Evolutionary conservation across 2,329 filamentous ascomycete genomes (phyloP).

Genomic region (Phoma sp.): DNA sequence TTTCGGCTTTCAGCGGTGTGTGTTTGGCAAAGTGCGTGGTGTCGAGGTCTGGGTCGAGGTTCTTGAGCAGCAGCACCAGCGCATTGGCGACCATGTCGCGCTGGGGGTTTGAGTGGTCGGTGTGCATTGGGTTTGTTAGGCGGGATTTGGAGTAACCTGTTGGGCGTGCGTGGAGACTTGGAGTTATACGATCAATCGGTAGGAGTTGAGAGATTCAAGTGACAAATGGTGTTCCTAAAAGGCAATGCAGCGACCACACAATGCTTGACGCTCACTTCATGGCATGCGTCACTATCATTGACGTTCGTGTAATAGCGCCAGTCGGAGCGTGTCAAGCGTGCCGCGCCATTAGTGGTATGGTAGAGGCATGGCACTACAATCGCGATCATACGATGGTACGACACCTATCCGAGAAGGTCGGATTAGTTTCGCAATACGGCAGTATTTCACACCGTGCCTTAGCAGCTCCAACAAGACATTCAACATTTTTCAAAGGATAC

Average conservation of each 20-base stretch:
- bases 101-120: not conserved
- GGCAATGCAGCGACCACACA: no score
- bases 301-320: slow-evolving; percentile 7
- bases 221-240: no score
- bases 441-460: no score
- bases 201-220: no score
- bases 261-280: not conserved
- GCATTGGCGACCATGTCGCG: slow-evolving; percentile 5
- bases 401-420: slow-evolving; percentile 5
- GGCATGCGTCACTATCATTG: slow-evolving; percentile 3
- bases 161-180: no score
- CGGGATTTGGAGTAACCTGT: not conserved
- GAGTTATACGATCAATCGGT: no score
- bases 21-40: slow-evolving; percentile 5
- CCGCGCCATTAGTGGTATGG: slow-evolving; percentile 5
- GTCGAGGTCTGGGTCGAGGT: slow-evolving; percentile 8
- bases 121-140: not conserved
- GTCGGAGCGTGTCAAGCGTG: slow-evolving; percentile 1
- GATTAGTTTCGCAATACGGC: not conserved
- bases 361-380: not conserved
- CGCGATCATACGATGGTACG: slow-evolving; percentile 3
- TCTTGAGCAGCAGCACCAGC: slow-evolving; percentile 1
- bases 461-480: no score
- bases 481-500: no score
- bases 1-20: slow-evolving; percentile 7